Evolutionary conservation across 2,329 filamentous ascomycete species (phyloP).

Genomic region (Exophiala aquamarina): DNA sequence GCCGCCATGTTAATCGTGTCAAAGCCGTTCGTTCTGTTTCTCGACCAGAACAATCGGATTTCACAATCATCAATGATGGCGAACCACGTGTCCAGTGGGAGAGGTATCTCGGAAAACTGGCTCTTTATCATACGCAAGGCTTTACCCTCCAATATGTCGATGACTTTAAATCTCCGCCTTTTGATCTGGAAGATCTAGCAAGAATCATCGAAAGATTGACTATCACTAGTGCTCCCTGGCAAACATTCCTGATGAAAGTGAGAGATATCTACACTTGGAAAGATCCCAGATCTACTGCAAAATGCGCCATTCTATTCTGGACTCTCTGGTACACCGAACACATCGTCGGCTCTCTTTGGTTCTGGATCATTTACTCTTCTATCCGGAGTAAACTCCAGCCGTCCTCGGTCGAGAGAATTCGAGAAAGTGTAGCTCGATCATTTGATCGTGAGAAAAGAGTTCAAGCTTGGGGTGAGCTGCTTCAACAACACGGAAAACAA

Average conservation of each 20-base stretch:
- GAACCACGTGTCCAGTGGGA: conserved; percentile 33
- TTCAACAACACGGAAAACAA: conserved; percentile 36
- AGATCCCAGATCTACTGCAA: conserved; percentile 34
- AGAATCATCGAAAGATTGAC: conserved; percentile 39
- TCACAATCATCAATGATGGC: conserved; percentile 28
- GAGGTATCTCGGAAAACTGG: conserved; percentile 35
- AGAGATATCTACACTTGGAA: conserved; percentile 42
- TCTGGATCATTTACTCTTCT: conserved; percentile 37
- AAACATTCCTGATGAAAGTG: conserved; percentile 38
- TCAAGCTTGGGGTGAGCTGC: conserved; percentile 37
- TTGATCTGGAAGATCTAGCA: conserved; percentile 37
- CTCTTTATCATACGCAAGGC: conserved; percentile 36
- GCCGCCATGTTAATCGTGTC: conserved; percentile 39
- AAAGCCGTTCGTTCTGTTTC: conserved; percentile 34
- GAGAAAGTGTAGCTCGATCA: conserved; percentile 35
- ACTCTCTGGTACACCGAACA: conserved; percentile 39
- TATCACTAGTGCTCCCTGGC: conserved; percentile 42
- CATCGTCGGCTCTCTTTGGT: conserved; percentile 36
- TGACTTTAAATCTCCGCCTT: conserved; percentile 34
- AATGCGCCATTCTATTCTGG: conserved; percentile 37
- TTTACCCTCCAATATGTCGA: conserved; percentile 37
- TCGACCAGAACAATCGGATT: conserved; percentile 29
- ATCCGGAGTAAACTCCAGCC: conserved; percentile 33
- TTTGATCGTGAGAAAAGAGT: conserved; percentile 33
- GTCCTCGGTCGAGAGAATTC: conserved; percentile 32